phyloP scores from a whole-genome alignment of 495 filamentous ascomycete species.

The Tuber aestivum region DNA sequence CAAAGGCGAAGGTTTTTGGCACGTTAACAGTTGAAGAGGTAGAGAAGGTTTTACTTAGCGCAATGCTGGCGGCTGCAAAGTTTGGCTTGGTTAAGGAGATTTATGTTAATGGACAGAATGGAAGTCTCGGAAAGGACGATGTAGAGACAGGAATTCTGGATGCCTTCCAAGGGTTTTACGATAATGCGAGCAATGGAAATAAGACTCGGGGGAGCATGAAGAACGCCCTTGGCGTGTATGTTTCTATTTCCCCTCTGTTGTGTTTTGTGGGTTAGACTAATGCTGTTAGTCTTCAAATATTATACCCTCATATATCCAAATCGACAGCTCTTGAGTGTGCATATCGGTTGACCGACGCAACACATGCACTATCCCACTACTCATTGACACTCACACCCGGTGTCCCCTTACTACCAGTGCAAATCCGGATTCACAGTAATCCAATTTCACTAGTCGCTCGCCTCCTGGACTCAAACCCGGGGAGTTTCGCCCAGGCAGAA shows the following conservation, averaged over 20 bases:
- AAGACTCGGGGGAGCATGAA: slow-evolving; percentile 62
- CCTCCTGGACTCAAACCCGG: slow-evolving; percentile 78
- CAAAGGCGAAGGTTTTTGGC: slow-evolving; percentile 26
- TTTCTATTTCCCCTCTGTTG: slow-evolving; percentile 21
- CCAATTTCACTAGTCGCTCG: slow-evolving; percentile 77
- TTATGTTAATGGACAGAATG: slow-evolving; percentile 27
- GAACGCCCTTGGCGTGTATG: slow-evolving; percentile 60
- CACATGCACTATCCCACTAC: slow-evolving; percentile 81
- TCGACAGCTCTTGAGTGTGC: slow-evolving; percentile 38
- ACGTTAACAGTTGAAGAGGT: slow-evolving; percentile 26
- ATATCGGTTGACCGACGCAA: slow-evolving; percentile 62
- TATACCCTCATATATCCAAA: slow-evolving; percentile 33
- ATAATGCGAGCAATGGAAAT: slow-evolving; percentile 72
- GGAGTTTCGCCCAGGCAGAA: slow-evolving; percentile 79
- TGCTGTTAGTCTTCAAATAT: slow-evolving; percentile 32
- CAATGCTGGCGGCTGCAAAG: slow-evolving; percentile 34
- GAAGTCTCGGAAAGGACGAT: slow-evolving; percentile 44
- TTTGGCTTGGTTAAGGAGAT: slow-evolving; percentile 36
- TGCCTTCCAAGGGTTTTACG: slow-evolving; percentile 57
- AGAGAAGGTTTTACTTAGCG: slow-evolving; percentile 33
- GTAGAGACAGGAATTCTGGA: slow-evolving; percentile 57
- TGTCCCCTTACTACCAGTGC: slow-evolving; percentile 85
- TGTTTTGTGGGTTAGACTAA: slow-evolving; percentile 9
- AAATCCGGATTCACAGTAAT: slow-evolving; percentile 77
- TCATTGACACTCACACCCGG: slow-evolving; percentile 83